phyloP scores from a whole-genome alignment of 768 basidiomycete species.

The Hericium alpestre region DNA sequence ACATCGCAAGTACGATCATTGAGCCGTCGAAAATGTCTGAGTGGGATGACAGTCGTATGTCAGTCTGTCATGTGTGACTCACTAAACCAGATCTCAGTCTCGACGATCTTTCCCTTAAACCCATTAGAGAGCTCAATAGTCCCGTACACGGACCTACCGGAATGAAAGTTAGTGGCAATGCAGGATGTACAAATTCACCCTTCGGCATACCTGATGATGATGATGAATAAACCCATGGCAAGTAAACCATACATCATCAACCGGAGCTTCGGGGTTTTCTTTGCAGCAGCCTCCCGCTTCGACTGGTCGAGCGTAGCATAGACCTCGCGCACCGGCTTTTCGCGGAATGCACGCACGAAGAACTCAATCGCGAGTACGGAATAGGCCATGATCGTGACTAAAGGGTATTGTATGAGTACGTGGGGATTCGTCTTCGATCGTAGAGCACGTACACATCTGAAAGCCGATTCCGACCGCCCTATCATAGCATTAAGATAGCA shows the following conservation, averaged over 20 bases:
- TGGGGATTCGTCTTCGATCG: neutral
- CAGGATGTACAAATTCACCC: neutral
- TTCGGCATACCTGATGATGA: constrained; percentile 6
- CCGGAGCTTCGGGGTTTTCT: neutral
- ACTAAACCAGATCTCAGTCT: too few species aligned
- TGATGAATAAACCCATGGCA: constrained; percentile 4
- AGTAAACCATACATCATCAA: constrained; percentile 3
- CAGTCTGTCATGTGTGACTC: neutral
- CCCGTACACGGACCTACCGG: too few species aligned
- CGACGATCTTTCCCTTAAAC: too few species aligned
- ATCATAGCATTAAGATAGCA: too few species aligned
- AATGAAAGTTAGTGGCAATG: neutral
- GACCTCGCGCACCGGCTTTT: constrained; percentile 1
- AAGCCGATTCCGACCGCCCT: constrained; percentile 7
- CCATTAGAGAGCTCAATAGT: too few species aligned
- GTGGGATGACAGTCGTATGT: neutral
- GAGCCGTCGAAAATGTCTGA: constrained; percentile 8
- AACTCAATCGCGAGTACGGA: constrained; percentile 5
- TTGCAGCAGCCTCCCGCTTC: neutral
- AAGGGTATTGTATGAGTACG: too few species aligned
- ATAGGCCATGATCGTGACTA: constrained; percentile 8
- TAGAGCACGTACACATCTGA: constrained; percentile 5
- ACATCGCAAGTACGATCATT: constrained; percentile 10
- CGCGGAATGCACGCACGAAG: neutral
- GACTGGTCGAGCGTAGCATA: neutral